phyloP scores from a whole-genome alignment of 305 asterid genomes.

The Rubia tinctorum region DNA sequence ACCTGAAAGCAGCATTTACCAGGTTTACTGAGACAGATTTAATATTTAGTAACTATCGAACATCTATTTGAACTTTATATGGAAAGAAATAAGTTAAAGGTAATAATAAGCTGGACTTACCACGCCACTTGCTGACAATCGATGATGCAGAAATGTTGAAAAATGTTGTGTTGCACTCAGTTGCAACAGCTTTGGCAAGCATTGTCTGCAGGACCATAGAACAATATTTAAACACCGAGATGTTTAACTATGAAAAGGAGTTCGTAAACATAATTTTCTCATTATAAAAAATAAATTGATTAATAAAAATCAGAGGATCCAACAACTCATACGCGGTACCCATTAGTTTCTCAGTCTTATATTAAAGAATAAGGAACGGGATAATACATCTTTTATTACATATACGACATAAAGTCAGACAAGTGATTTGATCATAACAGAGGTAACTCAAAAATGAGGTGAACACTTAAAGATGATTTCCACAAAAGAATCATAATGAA shows the following conservation, averaged over 20 bases:
- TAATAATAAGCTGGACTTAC: constrained; percentile 37
- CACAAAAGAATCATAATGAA: too few species aligned
- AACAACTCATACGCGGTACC: not conserved
- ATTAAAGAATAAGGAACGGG: not conserved
- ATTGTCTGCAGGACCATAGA: constrained; percentile 61
- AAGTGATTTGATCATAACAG: not conserved
- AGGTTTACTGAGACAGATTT: not conserved
- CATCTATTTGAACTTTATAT: not conserved
- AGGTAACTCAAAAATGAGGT: not conserved
- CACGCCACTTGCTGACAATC: constrained; percentile 98
- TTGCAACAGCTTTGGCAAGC: constrained; percentile 98
- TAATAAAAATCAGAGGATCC: not conserved
- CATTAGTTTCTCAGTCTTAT: not conserved
- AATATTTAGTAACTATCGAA: not conserved
- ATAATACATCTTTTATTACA: not conserved
- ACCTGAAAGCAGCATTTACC: not conserved
- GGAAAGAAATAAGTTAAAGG: not conserved
- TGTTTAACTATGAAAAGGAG: not conserved
- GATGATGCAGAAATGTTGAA: constrained; percentile 99
- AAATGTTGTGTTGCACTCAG: constrained; percentile 96
- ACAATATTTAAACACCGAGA: not conserved
- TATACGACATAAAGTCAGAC: not conserved
- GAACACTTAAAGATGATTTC: not conserved
- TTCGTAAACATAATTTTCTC: not conserved
- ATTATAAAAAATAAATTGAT: not conserved